Conservation (phyloP, 202 grass and related monocot species). For the Alloteropsis angusta region DNA sequence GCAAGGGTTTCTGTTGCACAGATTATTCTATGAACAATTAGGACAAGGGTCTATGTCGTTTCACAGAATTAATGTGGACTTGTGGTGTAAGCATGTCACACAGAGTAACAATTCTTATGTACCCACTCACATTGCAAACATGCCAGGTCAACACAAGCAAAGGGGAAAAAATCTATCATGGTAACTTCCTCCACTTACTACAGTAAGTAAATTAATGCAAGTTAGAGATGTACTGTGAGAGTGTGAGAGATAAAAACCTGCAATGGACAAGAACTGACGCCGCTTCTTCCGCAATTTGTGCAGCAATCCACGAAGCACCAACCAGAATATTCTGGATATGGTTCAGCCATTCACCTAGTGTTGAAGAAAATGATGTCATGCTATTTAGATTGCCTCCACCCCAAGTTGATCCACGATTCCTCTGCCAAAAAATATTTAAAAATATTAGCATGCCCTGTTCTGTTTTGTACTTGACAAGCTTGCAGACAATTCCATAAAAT, state of each 20-base stretch:
- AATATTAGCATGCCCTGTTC: neutral
- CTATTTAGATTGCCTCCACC: slow-evolving; percentile 93
- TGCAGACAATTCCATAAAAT: neutral
- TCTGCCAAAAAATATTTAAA: slow-evolving; percentile 34
- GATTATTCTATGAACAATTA: neutral
- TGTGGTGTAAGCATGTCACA: neutral
- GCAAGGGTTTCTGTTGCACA: neutral
- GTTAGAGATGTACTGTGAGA: slow-evolving; percentile 4
- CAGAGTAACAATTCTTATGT: neutral
- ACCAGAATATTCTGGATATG: slow-evolving; percentile 91
- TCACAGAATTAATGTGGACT: neutral
- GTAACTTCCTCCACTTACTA: neutral
- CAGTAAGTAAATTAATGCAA: slow-evolving; percentile 18
- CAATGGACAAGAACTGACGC: slow-evolving; percentile 94
- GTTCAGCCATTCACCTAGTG: slow-evolving; percentile 82
- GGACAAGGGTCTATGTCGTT: neutral
- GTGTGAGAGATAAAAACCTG: slow-evolving; percentile 47
- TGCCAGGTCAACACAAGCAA: neutral
- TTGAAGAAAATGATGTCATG: slow-evolving; percentile 92
- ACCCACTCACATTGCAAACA: neutral
- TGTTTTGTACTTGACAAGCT: neutral
- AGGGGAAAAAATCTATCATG: neutral
- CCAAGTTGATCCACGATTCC: slow-evolving; percentile 90
- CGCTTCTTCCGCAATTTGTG: slow-evolving; percentile 64
- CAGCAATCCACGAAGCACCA: slow-evolving; percentile 98